phyloP scores from a whole-genome alignment of 495 filamentous ascomycete species.

The Podospora comata region DNA sequence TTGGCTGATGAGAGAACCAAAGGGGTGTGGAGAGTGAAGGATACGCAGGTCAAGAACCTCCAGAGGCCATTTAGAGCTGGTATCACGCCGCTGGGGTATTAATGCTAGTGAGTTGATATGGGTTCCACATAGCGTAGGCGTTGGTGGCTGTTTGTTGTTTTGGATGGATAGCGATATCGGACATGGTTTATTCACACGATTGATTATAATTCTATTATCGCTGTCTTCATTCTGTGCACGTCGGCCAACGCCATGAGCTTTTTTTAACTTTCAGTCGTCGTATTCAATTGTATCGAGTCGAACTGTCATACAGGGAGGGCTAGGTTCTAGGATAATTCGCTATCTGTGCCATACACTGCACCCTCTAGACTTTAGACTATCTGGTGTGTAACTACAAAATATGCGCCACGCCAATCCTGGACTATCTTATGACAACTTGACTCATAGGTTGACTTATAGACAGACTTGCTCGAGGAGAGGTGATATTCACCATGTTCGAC shows the following conservation, averaged over 20 bases:
- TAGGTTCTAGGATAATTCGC: neutral
- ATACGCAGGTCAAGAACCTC: slow-evolving; percentile 17
- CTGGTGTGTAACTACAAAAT: too few relatives aligned
- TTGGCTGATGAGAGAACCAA: slow-evolving; percentile 34
- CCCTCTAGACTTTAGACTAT: too few relatives aligned
- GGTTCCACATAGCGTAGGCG: slow-evolving; percentile 20
- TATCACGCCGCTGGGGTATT: slow-evolving; percentile 32
- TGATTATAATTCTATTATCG: neutral
- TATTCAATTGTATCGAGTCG: too few relatives aligned
- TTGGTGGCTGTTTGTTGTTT: slow-evolving; percentile 3
- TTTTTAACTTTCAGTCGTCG: too few relatives aligned
- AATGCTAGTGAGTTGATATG: slow-evolving; percentile 3
- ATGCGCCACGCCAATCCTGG: too few relatives aligned
- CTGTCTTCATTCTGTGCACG: too few relatives aligned
- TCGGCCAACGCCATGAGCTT: too few relatives aligned
- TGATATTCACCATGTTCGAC: too few relatives aligned
- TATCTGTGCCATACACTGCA: neutral
- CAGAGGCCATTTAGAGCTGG: slow-evolving; percentile 31
- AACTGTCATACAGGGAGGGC: too few relatives aligned
- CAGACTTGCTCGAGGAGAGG: too few relatives aligned
- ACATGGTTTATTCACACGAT: neutral
- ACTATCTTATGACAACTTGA: too few relatives aligned
- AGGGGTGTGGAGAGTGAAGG: slow-evolving; percentile 33
- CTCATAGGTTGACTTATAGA: too few relatives aligned
- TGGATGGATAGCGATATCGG: neutral